Base-by-base conservation (phyloP, 1,284 basidiomycete species). In the Vanrija humicola region DNA sequence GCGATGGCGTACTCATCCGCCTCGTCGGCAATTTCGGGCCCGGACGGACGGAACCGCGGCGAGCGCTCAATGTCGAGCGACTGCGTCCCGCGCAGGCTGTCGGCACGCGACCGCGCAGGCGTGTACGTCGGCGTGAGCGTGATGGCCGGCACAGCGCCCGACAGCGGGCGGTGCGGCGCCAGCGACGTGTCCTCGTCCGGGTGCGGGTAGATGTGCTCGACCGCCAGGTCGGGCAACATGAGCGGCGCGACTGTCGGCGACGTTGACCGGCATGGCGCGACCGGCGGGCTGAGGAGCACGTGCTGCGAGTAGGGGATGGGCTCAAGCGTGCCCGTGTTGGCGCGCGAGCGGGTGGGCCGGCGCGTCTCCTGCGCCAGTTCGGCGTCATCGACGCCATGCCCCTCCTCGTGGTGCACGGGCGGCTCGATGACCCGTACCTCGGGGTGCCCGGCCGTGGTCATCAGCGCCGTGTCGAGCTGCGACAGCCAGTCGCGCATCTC, bases 401-500 rank as follows among this genome's bases (percentile, higher is more conserved):
- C 18, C 16, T 23, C 21, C 21, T 38, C 38, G 28, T 19, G 46
- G 40, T 49, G 21, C 39, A 25, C 19, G 39, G n/a, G 26, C 25
- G 18, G 40, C 23, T 34, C 19, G 38, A 26, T 44, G 42, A 23
- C 52, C 46, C 42, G 60, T 49, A 26, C 50, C 46, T 43, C 25
- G 16, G 38, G 16, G 6, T 38, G 43, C 19, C 19, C 46, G 5
- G 54, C 47, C 6, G 39, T 26, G 1, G 55, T 43, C 26, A 57
- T 19, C n/a, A 57, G 56, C 14, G 52, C 52, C 23, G 56, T 54
- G 44, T 66, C 58, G 23, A 68, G 52, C 45, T 61, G 62, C 25
- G 56, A 49, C 16, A 64, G 49, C 64, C 68, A 71, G 26, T 66
- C 64, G 38, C 64, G 53, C 63, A 67, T 50, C 54, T 71, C 69